Percentiles rank a stretch among this genome's conserved stretches.
Conservation (phyloP, 2,329 filamentous ascomycete species). For the Ophiostoma triangulosporum region DNA sequence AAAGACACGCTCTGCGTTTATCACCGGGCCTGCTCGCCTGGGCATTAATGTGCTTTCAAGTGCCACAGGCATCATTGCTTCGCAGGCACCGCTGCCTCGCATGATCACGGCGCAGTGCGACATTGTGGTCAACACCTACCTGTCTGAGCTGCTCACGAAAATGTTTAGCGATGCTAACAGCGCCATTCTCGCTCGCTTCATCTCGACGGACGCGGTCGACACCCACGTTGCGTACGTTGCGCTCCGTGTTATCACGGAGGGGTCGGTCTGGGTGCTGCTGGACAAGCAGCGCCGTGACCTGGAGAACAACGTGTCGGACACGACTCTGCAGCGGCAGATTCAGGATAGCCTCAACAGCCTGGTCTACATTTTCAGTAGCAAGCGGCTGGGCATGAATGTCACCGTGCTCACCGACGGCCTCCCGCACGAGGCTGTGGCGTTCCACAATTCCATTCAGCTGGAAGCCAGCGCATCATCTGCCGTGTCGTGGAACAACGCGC, state of each 20-base stretch:
- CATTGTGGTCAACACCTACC: constrained; percentile 7
- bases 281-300: constrained; percentile 14
- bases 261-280: constrained; percentile 10
- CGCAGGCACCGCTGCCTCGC: constrained; percentile 9
- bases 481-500: background rate
- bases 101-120: constrained; percentile 14
- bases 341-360: constrained; percentile 9
- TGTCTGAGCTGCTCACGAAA: constrained; percentile 4
- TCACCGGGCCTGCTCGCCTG: background rate
- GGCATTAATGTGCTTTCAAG: constrained; percentile 6
- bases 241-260: constrained; percentile 10
- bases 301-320: constrained; percentile 12
- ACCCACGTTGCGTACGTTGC: constrained; percentile 13
- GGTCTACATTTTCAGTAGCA: constrained; percentile 1
- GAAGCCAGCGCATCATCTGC: background rate
- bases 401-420: background rate
- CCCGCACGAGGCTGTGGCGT: background rate
- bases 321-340: constrained; percentile 5
- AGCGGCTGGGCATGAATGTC: constrained; percentile 3
- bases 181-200: constrained; percentile 1
- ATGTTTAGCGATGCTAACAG: constrained; percentile 8
- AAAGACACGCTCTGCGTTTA: constrained; percentile 10
- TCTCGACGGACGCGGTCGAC: constrained; percentile 1
- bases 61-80: background rate
- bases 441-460: background rate